Conservation (phyloP, 2,329 filamentous ascomycete species). For the Tolypocladium tundrense region DNA sequence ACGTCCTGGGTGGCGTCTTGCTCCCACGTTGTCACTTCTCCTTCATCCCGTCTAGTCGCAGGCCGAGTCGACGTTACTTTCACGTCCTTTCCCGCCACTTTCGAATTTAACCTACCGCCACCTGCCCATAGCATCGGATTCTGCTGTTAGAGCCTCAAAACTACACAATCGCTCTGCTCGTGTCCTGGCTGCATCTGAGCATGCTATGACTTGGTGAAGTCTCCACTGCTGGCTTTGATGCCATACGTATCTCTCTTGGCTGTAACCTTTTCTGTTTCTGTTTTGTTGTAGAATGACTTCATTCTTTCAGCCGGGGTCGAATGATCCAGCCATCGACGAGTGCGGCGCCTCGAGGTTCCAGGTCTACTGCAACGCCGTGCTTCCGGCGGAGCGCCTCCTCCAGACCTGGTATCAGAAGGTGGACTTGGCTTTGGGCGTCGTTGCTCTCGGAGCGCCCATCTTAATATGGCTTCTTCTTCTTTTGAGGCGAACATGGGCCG, state of each 20-base stretch:
- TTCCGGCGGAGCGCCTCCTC: conserved; percentile 12
- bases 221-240: background rate
- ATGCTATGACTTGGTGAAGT: background rate
- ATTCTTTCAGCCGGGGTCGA: conserved; percentile 20
- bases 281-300: conserved; percentile 17
- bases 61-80: background rate
- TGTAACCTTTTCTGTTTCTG: background rate
- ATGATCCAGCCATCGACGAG: conserved; percentile 14
- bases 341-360: conserved; percentile 12
- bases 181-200: background rate
- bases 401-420: conserved; percentile 15
- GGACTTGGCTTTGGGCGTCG: conserved; percentile 14
- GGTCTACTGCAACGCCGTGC: conserved; percentile 19
- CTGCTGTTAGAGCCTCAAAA: background rate
- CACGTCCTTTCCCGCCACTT: background rate
- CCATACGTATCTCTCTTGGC: background rate
- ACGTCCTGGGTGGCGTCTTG: background rate
- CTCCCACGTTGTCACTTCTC: background rate
- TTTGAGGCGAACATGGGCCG: background rate
- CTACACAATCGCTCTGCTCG: background rate
- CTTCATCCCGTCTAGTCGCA: background rate
- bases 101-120: background rate
- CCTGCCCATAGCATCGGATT: background rate
- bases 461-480: conserved; percentile 4
- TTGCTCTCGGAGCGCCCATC: conserved; percentile 12